These are phyloP conservation scores for Tetracentron sinense DNA, from an alignment of 164 flowering plant genomes.

Conservation along the genomic window DNA sequence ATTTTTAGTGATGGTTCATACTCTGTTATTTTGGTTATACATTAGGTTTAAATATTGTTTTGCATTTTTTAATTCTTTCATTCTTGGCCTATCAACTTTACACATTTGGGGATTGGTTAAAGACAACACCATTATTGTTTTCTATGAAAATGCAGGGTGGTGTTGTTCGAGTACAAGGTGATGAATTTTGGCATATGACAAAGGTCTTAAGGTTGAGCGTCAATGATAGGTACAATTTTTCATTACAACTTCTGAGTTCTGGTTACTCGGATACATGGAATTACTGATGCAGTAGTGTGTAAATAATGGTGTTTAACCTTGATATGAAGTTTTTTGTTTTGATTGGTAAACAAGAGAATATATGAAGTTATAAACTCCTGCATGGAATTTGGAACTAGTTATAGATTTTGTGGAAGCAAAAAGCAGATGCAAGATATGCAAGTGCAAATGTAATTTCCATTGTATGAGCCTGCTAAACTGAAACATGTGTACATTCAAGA, in stretches of 20 bases:
- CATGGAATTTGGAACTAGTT: not conserved
- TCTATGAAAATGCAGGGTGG: slow-evolving; percentile 49
- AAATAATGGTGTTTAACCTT: not conserved
- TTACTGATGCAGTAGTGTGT: not conserved
- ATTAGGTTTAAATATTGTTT: no score
- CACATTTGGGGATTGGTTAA: not conserved
- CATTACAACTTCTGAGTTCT: not conserved
- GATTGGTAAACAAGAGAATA: no score
- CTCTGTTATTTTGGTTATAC: not conserved
- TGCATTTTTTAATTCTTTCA: not conserved
- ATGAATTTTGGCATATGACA: slow-evolving; percentile 88
- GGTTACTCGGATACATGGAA: not conserved
- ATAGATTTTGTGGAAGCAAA: not conserved
- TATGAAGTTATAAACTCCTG: not conserved
- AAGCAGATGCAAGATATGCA: not conserved
- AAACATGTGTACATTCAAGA: not conserved
- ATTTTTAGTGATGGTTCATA: no score
- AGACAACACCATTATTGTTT: not conserved
- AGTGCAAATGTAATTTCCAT: not conserved
- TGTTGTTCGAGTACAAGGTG: slow-evolving; percentile 68
- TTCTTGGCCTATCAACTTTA: not conserved
- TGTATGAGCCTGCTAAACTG: not conserved
- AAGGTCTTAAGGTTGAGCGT: slow-evolving; percentile 64
- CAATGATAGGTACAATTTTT: slow-evolving; percentile 57
- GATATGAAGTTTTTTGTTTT: not conserved